phyloP scores from a whole-genome alignment of 2,329 filamentous ascomycete genomes.

The Hirsutella minnesotensis region DNA sequence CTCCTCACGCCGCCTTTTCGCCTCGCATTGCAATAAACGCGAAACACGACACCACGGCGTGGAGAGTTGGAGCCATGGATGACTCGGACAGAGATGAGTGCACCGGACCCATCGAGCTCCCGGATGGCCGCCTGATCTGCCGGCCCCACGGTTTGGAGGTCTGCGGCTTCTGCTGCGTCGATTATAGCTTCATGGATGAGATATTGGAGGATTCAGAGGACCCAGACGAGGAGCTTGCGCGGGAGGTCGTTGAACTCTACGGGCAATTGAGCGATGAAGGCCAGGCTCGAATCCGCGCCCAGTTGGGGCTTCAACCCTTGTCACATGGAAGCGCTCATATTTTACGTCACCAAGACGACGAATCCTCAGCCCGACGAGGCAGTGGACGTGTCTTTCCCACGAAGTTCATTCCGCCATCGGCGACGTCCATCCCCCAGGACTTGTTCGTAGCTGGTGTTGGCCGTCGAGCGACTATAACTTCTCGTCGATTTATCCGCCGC shows the following conservation, averaged over 20 bases:
- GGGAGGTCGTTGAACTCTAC: background rate
- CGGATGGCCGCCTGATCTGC: background rate
- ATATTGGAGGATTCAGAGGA: background rate
- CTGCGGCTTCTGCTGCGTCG: background rate
- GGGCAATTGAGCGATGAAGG: too few relatives aligned
- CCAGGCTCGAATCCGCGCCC: too few relatives aligned
- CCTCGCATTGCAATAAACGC: too few relatives aligned
- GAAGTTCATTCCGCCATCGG: constrained; percentile 6
- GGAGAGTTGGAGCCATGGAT: too few relatives aligned
- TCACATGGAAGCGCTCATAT: too few relatives aligned
- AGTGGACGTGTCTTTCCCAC: constrained; percentile 7
- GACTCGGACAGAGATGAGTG: too few relatives aligned
- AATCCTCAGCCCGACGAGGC: constrained; percentile 1
- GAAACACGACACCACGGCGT: too few relatives aligned
- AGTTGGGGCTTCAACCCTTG: too few relatives aligned
- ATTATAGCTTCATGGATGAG: background rate
- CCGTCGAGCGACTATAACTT: background rate
- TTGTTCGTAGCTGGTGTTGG: constrained; percentile 3
- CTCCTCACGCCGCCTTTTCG: too few relatives aligned
- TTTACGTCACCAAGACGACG: background rate
- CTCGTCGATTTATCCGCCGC: constrained; percentile 5
- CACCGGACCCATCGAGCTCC: background rate
- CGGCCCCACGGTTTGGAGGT: background rate
- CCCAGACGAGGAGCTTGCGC: background rate
- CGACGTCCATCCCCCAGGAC: constrained; percentile 1